Evolutionary conservation across 1,139 yeast genomes (phyloP).

Genomic region (Saccharomyces uvarum): DNA sequence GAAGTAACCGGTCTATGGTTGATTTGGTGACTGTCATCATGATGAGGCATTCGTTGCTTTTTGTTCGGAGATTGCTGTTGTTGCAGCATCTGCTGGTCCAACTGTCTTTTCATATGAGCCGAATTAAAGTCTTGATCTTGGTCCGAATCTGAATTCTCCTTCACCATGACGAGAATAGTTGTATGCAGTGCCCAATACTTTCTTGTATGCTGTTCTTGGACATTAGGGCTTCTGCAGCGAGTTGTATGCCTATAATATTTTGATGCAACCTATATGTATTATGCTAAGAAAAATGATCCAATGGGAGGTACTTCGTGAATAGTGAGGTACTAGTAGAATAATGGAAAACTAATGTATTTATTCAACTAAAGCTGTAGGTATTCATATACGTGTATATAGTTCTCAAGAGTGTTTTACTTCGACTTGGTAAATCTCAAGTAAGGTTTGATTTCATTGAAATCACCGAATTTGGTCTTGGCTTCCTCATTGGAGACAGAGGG

Average conservation of each 20-base stretch:
- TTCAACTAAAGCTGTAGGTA: not conserved
- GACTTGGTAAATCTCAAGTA: conserved; percentile 60
- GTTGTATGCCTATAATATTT: not conserved
- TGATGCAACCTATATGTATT: not conserved
- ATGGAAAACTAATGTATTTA: not conserved
- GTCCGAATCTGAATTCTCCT: not conserved
- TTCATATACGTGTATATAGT: not conserved
- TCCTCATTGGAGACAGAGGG: conserved; percentile 74
- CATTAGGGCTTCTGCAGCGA: not conserved
- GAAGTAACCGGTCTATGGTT: conserved; percentile 84
- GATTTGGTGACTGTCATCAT: conserved; percentile 18
- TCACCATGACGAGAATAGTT: not conserved
- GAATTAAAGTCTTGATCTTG: not conserved
- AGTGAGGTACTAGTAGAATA: not conserved
- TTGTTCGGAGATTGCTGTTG: not conserved
- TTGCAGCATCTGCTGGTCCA: not conserved
- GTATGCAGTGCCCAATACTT: not conserved
- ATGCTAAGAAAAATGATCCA: not conserved
- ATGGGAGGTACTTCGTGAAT: not conserved
- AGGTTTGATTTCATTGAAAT: conserved; percentile 72
- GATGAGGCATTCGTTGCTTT: not conserved
- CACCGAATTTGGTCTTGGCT: conserved; percentile 75
- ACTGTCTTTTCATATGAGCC: not conserved
- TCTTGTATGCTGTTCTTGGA: not conserved
- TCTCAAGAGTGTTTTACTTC: not conserved